These are phyloP conservation scores for Phaeophleospora eucalypticola DNA, from an alignment of 2,329 filamentous ascomycete species.

Conservation along the genomic window DNA sequence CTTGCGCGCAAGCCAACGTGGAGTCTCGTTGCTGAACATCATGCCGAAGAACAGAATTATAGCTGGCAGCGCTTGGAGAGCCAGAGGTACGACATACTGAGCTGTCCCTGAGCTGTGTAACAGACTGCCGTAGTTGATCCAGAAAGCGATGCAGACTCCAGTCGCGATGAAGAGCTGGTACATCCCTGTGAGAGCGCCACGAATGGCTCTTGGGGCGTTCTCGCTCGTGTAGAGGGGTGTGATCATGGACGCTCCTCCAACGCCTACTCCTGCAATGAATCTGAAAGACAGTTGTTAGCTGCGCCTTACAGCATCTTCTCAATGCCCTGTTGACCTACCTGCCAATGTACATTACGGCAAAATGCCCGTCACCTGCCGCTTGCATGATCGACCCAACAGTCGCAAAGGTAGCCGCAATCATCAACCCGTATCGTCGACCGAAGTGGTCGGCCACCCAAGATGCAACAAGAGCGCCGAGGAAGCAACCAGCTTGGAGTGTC, in stretches of 20 bases:
- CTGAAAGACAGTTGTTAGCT: no score
- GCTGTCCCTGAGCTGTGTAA: slow-evolving; percentile 43
- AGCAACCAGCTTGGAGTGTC: slow-evolving; percentile 69
- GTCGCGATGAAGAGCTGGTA: slow-evolving; percentile 57
- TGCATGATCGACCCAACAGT: slow-evolving; percentile 69
- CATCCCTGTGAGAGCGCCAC: slow-evolving; percentile 56
- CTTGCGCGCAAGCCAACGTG: slow-evolving; percentile 63
- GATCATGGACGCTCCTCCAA: slow-evolving; percentile 48
- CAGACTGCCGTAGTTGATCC: slow-evolving; percentile 52
- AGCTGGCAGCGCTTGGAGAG: slow-evolving; percentile 62
- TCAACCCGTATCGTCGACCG: slow-evolving; percentile 67
- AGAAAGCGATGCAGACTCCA: slow-evolving; percentile 51
- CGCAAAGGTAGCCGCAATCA: slow-evolving; percentile 56
- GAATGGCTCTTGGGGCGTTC: slow-evolving; percentile 46
- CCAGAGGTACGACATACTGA: slow-evolving; percentile 53
- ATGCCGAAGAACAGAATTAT: slow-evolving; percentile 58
- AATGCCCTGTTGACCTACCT: slow-evolving; percentile 39
- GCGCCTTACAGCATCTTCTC: no score
- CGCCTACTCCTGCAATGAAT: slow-evolving; percentile 52
- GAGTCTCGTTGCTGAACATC: slow-evolving; percentile 49
- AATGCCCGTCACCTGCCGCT: slow-evolving; percentile 50
- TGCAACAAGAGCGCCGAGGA: slow-evolving; percentile 66
- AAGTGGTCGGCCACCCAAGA: slow-evolving; percentile 67
- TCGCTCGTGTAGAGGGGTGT: slow-evolving; percentile 59
- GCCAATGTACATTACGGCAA: slow-evolving; percentile 20